These are phyloP conservation scores for Fusarium nelsonii DNA, from an alignment of 2,329 filamentous ascomycete species.

Conservation along the genomic window DNA sequence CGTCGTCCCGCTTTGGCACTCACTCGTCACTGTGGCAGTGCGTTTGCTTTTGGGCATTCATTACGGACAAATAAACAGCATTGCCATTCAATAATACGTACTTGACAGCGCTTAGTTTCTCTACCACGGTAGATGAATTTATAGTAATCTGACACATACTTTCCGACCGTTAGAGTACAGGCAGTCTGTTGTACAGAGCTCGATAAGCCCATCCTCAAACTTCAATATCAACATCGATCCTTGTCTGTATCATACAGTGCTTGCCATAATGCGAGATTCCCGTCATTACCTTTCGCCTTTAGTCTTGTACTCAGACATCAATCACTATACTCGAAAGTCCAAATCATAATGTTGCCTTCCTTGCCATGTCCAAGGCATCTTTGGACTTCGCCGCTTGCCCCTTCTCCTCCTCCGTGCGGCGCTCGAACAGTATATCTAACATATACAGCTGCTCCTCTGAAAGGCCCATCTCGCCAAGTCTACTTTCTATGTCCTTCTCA, in stretches of 20 bases:
- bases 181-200: not conserved
- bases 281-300: not conserved
- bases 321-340: not conserved
- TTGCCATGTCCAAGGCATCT: constrained; percentile 14
- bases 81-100: too few relatives aligned
- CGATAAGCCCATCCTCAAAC: not conserved
- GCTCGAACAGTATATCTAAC: constrained; percentile 37
- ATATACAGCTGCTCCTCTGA: constrained; percentile 35
- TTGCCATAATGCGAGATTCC: not conserved
- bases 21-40: constrained; percentile 10
- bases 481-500: constrained; percentile 7
- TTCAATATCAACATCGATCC: not conserved
- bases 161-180: not conserved
- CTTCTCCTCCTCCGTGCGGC: constrained; percentile 25
- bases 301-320: not conserved
- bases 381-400: constrained; percentile 18
- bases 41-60: not conserved
- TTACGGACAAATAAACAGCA: not conserved
- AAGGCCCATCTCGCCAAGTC: constrained; percentile 19
- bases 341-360: not conserved
- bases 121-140: not conserved
- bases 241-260: not conserved
- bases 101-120: not conserved
- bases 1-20: not conserved
- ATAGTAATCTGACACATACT: not conserved